Evolutionary conservation across 2,329 filamentous ascomycete species (phyloP).

Genomic region (Fusarium sp.): DNA sequence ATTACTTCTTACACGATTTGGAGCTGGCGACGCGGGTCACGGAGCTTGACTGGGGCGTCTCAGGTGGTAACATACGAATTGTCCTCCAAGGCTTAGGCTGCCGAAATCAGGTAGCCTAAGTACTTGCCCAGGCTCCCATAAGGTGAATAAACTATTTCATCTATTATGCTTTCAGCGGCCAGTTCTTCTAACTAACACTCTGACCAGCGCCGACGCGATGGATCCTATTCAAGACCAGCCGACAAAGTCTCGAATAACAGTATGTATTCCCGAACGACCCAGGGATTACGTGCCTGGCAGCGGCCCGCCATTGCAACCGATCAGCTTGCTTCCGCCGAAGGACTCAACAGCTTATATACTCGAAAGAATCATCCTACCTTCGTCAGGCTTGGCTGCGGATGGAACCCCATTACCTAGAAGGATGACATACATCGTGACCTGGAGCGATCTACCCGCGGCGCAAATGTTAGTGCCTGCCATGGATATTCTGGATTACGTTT

Average conservation of each 20-base stretch:
- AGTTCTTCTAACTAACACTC: not conserved
- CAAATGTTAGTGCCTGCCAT: constrained; percentile 59
- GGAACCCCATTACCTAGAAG: constrained; percentile 55
- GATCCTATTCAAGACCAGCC: constrained; percentile 23
- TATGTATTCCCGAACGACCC: constrained; percentile 32
- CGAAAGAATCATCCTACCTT: constrained; percentile 62
- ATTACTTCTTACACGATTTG: not conserved
- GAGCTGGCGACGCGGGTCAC: constrained; percentile 15
- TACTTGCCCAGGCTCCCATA: not conserved
- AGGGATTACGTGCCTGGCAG: constrained; percentile 57
- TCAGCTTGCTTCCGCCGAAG: constrained; percentile 60
- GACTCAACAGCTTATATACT: constrained; percentile 69
- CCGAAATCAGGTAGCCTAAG: not conserved
- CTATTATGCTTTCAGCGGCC: not conserved
- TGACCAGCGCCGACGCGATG: constrained; percentile 28
- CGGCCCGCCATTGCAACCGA: constrained; percentile 59
- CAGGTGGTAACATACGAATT: not conserved
- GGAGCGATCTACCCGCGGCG: constrained; percentile 63
- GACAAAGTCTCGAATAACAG: constrained; percentile 28
- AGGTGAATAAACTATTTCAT: not conserved
- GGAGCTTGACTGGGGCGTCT: constrained; percentile 6
- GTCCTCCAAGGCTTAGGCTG: not conserved
- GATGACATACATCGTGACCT: constrained; percentile 66
- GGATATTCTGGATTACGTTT: constrained; percentile 68
- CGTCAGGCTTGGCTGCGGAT: constrained; percentile 47